Evolutionary conservation across 2,329 filamentous ascomycete genomes (phyloP), one percentile per base, ranked within the genome.

Genomic region (Fusarium sp.): DNA sequence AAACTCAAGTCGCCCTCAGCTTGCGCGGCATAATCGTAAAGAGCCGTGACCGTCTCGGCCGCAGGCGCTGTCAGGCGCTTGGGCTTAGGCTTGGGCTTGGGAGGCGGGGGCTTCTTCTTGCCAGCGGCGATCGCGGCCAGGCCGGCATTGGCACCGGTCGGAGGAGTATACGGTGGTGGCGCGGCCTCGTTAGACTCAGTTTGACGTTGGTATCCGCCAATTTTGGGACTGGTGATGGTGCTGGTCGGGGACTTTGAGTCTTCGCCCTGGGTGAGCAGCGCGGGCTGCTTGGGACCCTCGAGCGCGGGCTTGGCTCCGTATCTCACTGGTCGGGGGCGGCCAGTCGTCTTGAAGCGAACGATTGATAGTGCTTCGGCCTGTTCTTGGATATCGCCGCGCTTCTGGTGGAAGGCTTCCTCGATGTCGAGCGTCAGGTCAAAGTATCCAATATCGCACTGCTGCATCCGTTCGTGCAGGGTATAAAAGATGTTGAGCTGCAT

Each of bases 401-500:
- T 98, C 83, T 91, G 89, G 79, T 94, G 88, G 82, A 97, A 99
- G 14, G 95, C 95, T 74, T 96, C 96, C 82, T 98, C 95, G 50
- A 99, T 93, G 79, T 97, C 95, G 35, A 94, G 88, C 2, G 93
- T 94, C 61, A 99, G 89, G 83, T 99, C 94, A 83, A 99, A 99
- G 85, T 99, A 99, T 71, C 95, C 95, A 81, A 99, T 99, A 80
- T 98, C 95, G 82, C 97, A 95, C 76, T 90, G 92, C 85, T 99
- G 97, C 97, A 99, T 99, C 85, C 93, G 95, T 84, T 98, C 96
- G 83, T 99, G 97, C 64, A 99, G 88, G 1, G 97, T 99, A 85
- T 99, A 99, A 84, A 98, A 99, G 75, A 99, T 94, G 84, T 99
- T 99, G 75, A 99, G 90, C 84, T 99, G 97, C 97, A 99, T 99